phyloP scores from a whole-genome alignment of 1,284 basidiomycete species.

The Sporisorium exsertum region DNA sequence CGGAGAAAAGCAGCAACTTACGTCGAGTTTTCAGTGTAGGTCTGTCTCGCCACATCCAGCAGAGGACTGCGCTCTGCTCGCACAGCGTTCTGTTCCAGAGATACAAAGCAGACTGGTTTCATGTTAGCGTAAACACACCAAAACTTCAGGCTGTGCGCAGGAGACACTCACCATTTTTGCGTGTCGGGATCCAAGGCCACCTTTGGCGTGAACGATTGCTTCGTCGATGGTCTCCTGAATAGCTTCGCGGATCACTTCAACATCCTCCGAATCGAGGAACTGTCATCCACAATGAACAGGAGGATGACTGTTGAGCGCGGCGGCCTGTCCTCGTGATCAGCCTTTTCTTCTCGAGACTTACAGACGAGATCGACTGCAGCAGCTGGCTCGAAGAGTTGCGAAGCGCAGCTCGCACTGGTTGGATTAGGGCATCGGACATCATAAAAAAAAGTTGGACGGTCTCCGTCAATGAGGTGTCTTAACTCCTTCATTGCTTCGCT shows the following conservation, averaged over 20 bases:
- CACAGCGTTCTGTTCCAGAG: slow-evolving; percentile 76
- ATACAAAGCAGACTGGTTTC: background rate
- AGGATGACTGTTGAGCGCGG: background rate
- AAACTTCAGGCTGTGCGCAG: background rate
- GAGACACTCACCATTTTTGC: slow-evolving; percentile 28
- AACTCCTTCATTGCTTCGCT: background rate
- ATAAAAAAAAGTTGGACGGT: background rate
- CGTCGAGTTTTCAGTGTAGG: slow-evolving; percentile 83
- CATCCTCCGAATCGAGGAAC: slow-evolving; percentile 80
- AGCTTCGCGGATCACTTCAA: slow-evolving; percentile 75
- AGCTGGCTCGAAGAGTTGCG: slow-evolving; percentile 75
- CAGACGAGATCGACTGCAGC: slow-evolving; percentile 76
- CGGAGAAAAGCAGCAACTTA: slow-evolving; percentile 4
- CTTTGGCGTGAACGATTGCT: slow-evolving; percentile 69
- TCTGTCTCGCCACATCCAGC: slow-evolving; percentile 90
- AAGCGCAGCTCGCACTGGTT: slow-evolving; percentile 75
- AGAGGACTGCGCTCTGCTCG: slow-evolving; percentile 82
- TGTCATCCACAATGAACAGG: slow-evolving; percentile 60
- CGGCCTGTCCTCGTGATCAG: too few relatives aligned
- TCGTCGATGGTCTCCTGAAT: slow-evolving; percentile 80
- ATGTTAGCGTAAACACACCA: background rate
- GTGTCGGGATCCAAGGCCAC: slow-evolving; percentile 25
- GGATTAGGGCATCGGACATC: background rate
- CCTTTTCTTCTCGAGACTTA: slow-evolving; percentile 69
- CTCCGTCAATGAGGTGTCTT: background rate